Conservation (phyloP, 768 basidiomycete species). For the Chlorophyllum brunneum region DNA sequence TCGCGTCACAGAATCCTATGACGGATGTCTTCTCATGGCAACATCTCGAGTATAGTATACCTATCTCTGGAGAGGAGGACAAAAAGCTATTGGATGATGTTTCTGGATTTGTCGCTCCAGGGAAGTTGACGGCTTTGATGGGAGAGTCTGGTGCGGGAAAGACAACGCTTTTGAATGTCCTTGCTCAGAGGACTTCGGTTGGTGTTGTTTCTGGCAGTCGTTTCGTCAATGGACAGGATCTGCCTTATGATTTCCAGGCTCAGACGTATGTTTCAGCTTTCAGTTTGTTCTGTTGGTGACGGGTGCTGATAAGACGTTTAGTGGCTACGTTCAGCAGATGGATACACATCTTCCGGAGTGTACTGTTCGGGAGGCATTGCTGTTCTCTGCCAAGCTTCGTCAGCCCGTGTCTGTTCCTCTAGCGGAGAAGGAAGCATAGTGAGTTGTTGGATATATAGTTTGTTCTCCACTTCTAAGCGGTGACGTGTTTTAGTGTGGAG, state of each 20-base stretch:
- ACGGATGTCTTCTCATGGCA: constrained; percentile 81
- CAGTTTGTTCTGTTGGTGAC: background rate
- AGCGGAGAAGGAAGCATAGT: constrained; percentile 80
- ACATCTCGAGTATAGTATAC: constrained; percentile 65
- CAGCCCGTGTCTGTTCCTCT: constrained; percentile 65
- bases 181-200: constrained; percentile 44
- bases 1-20: constrained; percentile 27
- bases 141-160: constrained; percentile 51
- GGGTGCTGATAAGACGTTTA: background rate
- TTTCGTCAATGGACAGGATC: constrained; percentile 50
- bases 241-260: constrained; percentile 57
- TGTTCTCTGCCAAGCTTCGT: constrained; percentile 78
- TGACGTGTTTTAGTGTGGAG: constrained; percentile 29
- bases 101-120: constrained; percentile 79
- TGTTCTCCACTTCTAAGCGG: background rate
- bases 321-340: constrained; percentile 82
- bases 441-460: constrained; percentile 22
- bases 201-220: constrained; percentile 51
- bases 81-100: constrained; percentile 62
- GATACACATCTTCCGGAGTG: constrained; percentile 74
- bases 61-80: constrained; percentile 40
- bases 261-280: constrained; percentile 40
- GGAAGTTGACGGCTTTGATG: constrained; percentile 79
- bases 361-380: constrained; percentile 79
- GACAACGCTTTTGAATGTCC: constrained; percentile 58